phyloP scores from a whole-genome alignment of 805 yeast genomes.

The Teunomyces kruisii region DNA sequence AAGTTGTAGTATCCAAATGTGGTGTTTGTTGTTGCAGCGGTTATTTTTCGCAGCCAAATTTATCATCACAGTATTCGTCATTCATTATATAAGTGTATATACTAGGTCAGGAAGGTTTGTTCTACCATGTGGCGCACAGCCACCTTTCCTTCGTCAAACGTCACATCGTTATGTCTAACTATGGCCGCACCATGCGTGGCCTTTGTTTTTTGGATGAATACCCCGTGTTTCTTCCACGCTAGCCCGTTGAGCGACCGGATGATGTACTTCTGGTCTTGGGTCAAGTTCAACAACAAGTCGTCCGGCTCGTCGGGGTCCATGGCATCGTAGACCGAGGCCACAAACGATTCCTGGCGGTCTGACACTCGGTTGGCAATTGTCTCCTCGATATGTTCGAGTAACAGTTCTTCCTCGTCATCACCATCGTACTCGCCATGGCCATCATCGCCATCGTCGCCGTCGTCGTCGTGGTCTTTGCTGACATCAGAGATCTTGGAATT shows the following conservation, averaged over 20 bases:
- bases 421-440: no score
- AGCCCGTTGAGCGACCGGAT: slow-evolving; percentile 57
- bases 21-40: slow-evolving; percentile 1
- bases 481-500: neutral
- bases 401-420: no score
- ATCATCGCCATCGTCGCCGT: no score
- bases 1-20: no score
- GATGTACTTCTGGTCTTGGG: slow-evolving; percentile 48
- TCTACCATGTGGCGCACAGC: slow-evolving; percentile 67
- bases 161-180: slow-evolving; percentile 53
- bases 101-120: slow-evolving; percentile 1
- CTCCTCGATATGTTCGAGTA: slow-evolving; percentile 13
- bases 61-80: neutral
- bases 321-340: slow-evolving; percentile 64
- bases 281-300: slow-evolving; percentile 35
- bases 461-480: no score
- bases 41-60: neutral
- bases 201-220: slow-evolving; percentile 62
- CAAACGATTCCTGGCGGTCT: slow-evolving; percentile 48
- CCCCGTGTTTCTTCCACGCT: slow-evolving; percentile 69
- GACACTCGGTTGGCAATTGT: slow-evolving; percentile 13
- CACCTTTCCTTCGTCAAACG: slow-evolving; percentile 65
- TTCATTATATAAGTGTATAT: neutral
- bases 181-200: slow-evolving; percentile 83
- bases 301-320: slow-evolving; percentile 38